Evolutionary conservation across 495 filamentous ascomycete genomes (phyloP), one percentile per base, ranked within the genome.

Genomic region (Staphylotrichum tortipilum): DNA sequence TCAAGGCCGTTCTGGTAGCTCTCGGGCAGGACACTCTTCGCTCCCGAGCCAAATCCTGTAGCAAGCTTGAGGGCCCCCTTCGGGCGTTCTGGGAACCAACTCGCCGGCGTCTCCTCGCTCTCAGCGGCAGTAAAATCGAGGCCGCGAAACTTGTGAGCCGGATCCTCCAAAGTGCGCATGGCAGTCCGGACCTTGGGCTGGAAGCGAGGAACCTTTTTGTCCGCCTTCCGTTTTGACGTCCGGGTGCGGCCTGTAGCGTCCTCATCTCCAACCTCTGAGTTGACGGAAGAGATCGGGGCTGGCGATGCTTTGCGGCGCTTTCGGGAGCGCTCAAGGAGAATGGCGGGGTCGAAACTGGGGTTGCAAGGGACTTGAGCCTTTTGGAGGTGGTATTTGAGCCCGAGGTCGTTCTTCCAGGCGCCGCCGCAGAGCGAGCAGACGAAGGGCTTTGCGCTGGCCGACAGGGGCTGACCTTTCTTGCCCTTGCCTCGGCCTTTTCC

Each of bases 321-420:
- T 37, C 43, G 55, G 31, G 46, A 37, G 49, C 44, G 47, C 42
- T 61, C 58, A 19, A 55, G 23, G 21, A 59, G 7, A 38, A 62
- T 18, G 34, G 55, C 31, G 28, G 70, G 68, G 38, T 70, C 60
- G 22, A 62, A 73, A n/a, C 65, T 62, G 4, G 74, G 72, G 52
- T 80, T 80, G 55, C 77, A 80, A 15, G 63, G 22, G 14, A 65
- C 64, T 37, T 66, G 62, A 1, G 74, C 73, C 40, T 75, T 75
- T 1, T 63, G 69, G 2, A 68, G 55, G 47, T 80, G 77, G 53
- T 80, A 80, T 33, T 75, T 66, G 23, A 80, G 60, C 1, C 77
- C 77, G 28, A 70, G 61, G 15, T 72, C 64, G 46, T 78, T 78
- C 49, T 76, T 78, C 69, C 71, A 80, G 19, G 56, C 53, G 7